These are phyloP conservation scores for Alloteropsis angusta DNA, from an alignment of 202 grass and related monocot species.

Conservation along the genomic window DNA sequence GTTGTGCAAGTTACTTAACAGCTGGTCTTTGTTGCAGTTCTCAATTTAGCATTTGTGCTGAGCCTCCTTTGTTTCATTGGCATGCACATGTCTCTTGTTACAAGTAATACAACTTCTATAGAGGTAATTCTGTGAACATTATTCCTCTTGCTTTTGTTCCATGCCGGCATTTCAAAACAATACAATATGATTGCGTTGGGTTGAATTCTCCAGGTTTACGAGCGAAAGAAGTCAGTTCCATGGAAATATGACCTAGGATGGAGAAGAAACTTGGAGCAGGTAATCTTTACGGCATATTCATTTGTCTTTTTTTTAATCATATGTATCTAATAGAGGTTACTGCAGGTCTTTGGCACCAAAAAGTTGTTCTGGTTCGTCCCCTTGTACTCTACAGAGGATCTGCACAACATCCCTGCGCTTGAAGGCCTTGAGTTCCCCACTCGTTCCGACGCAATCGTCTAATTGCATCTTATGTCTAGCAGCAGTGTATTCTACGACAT, in stretches of 20 bases:
- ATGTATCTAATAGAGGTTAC: background rate
- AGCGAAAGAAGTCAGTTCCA: slow-evolving; percentile 46
- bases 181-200: background rate
- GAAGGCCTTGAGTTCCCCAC: slow-evolving; percentile 69
- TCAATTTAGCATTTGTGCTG: slow-evolving; percentile 78
- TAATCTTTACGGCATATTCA: background rate
- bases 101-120: slow-evolving; percentile 67
- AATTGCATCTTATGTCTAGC: background rate
- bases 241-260: slow-evolving; percentile 84
- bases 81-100: slow-evolving; percentile 62
- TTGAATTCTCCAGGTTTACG: slow-evolving; percentile 48
- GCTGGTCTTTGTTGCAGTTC: slow-evolving; percentile 50
- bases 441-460: slow-evolving; percentile 35
- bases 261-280: slow-evolving; percentile 84
- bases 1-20: slow-evolving; percentile 16
- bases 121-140: slow-evolving; percentile 53
- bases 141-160: background rate
- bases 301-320: slow-evolving; percentile 3
- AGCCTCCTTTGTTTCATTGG: slow-evolving; percentile 74
- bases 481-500: background rate
- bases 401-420: slow-evolving; percentile 59
- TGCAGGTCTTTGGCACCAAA: slow-evolving; percentile 84
- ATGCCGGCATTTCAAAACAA: background rate
- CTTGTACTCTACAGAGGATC: slow-evolving; percentile 57
- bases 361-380: slow-evolving; percentile 81